Conservation (phyloP, 2,329 filamentous ascomycete genomes). For the Arthroderma sp. region DNA sequence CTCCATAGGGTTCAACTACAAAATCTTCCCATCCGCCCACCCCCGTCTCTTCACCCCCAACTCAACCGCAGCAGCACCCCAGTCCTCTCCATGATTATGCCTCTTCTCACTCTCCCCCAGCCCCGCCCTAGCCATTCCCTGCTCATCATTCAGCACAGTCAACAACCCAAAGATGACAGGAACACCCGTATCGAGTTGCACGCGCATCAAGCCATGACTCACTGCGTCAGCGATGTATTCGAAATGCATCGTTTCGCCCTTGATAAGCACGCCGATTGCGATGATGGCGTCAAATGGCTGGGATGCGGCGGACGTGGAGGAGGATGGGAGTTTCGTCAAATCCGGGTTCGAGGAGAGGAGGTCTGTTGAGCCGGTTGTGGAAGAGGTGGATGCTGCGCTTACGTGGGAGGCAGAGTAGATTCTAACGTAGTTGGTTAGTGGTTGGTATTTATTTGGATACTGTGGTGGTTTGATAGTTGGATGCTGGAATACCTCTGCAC, state of each 20-base stretch:
- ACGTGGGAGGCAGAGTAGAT: conserved; percentile 77
- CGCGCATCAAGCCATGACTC: conserved; percentile 82
- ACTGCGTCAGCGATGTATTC: conserved; percentile 94
- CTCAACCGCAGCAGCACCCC: conserved; percentile 89
- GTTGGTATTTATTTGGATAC: not conserved
- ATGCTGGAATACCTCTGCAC: conserved; percentile 85
- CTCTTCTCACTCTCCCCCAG: conserved; percentile 37
- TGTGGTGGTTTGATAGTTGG: not conserved
- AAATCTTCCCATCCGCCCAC: conserved; percentile 60
- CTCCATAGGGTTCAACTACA: conserved; percentile 16
- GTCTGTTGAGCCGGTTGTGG: conserved; percentile 40
- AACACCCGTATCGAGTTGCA: conserved; percentile 77
- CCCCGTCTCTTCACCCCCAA: conserved; percentile 74
- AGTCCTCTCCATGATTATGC: conserved; percentile 95
- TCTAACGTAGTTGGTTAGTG: conserved; percentile 29
- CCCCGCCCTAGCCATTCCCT: conserved; percentile 74
- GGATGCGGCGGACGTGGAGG: conserved; percentile 25
- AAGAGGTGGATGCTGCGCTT: conserved; percentile 21
- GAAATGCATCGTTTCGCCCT: conserved; percentile 98
- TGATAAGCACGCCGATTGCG: conserved; percentile 90
- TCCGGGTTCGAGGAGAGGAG: conserved; percentile 54
- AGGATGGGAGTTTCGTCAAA: conserved; percentile 35
- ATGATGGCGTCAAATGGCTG: conserved; percentile 82
- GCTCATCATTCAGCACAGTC: conserved; percentile 77
- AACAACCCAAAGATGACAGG: conserved; percentile 87